Percentiles rank a stretch among this genome's conserved stretches.
Evolutionary conservation across 139 green algal species (phyloP).

Genomic region (Yamagishiella unicocca): DNA sequence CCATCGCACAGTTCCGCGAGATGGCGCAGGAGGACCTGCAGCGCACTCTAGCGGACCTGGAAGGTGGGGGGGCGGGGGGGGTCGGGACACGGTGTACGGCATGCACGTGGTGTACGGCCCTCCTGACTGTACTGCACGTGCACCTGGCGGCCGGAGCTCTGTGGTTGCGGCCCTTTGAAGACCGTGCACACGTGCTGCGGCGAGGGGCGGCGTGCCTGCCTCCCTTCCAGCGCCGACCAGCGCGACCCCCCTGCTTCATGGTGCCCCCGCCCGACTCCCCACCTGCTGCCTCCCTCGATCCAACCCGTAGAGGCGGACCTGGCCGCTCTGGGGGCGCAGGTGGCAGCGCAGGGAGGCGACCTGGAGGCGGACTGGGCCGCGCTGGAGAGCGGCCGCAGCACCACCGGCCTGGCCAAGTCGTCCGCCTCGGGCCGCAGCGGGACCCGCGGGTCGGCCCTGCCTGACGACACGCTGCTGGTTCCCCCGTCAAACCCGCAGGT

Average conservation of each 20-base stretch:
- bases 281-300: background rate
- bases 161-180: no score
- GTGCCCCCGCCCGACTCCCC: background rate
- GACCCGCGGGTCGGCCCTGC: background rate
- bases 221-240: background rate
- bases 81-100: background rate
- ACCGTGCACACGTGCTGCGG: no score
- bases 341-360: conserved; percentile 12
- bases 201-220: no score
- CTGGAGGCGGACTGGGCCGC: conserved; percentile 35
- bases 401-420: conserved; percentile 23
- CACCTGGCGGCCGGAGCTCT: no score
- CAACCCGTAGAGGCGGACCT: background rate
- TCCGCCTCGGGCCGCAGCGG: background rate
- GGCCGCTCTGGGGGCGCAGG: background rate
- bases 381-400: conserved; percentile 21
- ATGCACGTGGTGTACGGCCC: no score
- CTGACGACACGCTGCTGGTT: conserved; percentile 9
- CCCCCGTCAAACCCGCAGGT: conserved; percentile 32
- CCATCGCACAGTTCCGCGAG: conserved; percentile 7
- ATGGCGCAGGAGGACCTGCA: background rate
- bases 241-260: background rate
- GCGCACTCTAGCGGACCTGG: background rate
- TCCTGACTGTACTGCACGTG: no score
- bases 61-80: background rate